A percentile compares a stretch with the other conserved stretches of the same genome.
phyloP scores from a whole-genome alignment of 1,139 yeast genomes.

The Suhomyces guaymorum region DNA sequence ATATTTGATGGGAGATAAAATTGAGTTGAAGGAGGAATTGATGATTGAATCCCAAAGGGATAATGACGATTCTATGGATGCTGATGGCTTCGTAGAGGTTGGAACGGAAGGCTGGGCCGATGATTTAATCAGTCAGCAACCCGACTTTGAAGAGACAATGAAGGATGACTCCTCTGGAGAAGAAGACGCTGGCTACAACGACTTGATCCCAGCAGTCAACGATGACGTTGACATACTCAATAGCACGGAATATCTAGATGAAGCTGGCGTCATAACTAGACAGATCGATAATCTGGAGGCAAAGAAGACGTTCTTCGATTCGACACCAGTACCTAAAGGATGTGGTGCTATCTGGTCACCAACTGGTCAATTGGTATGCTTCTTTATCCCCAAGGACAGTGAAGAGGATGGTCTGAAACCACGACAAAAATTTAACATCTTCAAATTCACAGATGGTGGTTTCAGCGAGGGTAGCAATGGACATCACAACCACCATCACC shows the following conservation, averaged over 20 bases:
- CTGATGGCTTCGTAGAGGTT: constrained; percentile 28
- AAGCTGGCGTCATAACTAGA: constrained; percentile 1
- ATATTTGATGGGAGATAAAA: constrained; percentile 77
- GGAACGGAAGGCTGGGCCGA: constrained; percentile 51
- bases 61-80: constrained; percentile 23
- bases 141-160: constrained; percentile 26
- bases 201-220: constrained; percentile 32
- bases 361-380: constrained; percentile 77
- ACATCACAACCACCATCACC: constrained; percentile 18
- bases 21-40: constrained; percentile 48
- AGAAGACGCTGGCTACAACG: constrained; percentile 36
- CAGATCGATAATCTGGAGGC: constrained; percentile 10
- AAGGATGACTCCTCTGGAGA: constrained; percentile 33
- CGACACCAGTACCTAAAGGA: constrained; percentile 89
- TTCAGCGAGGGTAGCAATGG: constrained; percentile 25
- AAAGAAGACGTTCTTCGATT: constrained; percentile 49
- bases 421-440: constrained; percentile 36
- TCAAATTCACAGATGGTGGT: constrained; percentile 44
- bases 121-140: constrained; percentile 43
- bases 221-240: constrained; percentile 19
- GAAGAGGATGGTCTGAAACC: constrained; percentile 30
- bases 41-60: constrained; percentile 23
- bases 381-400: constrained; percentile 62
- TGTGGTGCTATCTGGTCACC: constrained; percentile 91
- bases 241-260: constrained; percentile 11